phyloP scores from a whole-genome alignment of 768 basidiomycete species.

The Fibroporia radiculosa region DNA sequence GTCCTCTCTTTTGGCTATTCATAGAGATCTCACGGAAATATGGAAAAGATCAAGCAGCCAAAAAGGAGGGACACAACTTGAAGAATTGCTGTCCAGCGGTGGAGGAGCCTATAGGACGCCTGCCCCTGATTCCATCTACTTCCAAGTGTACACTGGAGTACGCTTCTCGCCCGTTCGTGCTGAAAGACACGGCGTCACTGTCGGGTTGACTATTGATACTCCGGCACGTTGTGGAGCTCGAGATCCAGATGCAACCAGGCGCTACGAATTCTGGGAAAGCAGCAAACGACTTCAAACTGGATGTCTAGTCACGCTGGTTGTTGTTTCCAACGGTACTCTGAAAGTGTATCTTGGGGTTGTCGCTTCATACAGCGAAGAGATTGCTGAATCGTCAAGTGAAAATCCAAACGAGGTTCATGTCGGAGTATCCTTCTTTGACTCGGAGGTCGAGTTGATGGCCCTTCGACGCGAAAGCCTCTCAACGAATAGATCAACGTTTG shows the following conservation, averaged over 20 bases:
- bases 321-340: not conserved
- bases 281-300: conserved; percentile 55
- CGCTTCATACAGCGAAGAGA: conserved; percentile 33
- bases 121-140: conserved; percentile 27
- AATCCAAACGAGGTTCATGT: conserved; percentile 31
- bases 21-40: conserved; percentile 34
- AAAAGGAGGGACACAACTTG: conserved; percentile 29
- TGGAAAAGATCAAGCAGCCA: conserved; percentile 6
- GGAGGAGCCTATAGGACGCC: conserved; percentile 50
- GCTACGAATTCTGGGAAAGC: conserved; percentile 54
- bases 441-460: conserved; percentile 40
- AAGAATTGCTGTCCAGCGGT: conserved; percentile 35
- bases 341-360: conserved; percentile 42
- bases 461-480: conserved; percentile 26
- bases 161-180: conserved; percentile 38
- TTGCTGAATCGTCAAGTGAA: conserved; percentile 35
- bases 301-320: conserved; percentile 54
- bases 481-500: conserved; percentile 5
- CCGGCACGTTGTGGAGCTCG: conserved; percentile 50
- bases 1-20: conserved; percentile 39
- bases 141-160: conserved; percentile 13
- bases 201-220: conserved; percentile 37
- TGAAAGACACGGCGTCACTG: conserved; percentile 44
- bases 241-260: conserved; percentile 25
- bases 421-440: conserved; percentile 57